These are phyloP conservation scores for Aeschynomene evenia DNA, from an alignment of 306 rosid species.

Conservation along the genomic window DNA sequence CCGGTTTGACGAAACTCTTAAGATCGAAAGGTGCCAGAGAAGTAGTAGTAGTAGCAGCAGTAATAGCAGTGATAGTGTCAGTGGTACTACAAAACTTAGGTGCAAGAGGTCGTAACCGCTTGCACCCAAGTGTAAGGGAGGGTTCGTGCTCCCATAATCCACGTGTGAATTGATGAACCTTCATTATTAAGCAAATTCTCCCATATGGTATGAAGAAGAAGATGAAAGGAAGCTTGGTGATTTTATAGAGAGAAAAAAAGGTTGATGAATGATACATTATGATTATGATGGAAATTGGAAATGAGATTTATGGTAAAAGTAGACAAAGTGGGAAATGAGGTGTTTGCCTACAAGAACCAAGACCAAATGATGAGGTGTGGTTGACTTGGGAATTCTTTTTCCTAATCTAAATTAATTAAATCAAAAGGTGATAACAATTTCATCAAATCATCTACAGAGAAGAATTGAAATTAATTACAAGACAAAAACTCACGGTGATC, in stretches of 20 bases:
- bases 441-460: not conserved
- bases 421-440: conserved; percentile 4
- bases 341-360: conserved; percentile 70
- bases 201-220: conserved; percentile 52
- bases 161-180: conserved; percentile 96
- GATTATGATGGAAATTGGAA: not conserved
- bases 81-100: conserved; percentile 53
- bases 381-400: conserved; percentile 87
- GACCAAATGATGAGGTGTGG: conserved; percentile 94
- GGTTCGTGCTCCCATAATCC: conserved; percentile 88
- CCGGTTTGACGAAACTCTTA: conserved; percentile 80
- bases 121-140: conserved; percentile 78
- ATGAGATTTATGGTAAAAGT: conserved; percentile 12
- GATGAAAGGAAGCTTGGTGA: conserved; percentile 18
- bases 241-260: conserved; percentile 47
- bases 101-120: conserved; percentile 91
- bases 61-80: not conserved
- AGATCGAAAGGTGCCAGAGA: conserved; percentile 60
- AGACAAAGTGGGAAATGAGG: conserved; percentile 66
- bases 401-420: conserved; percentile 16
- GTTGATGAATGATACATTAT: too few relatives aligned
- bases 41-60: not conserved
- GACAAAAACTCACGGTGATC: not conserved
- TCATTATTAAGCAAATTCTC: conserved; percentile 67
- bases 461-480: not conserved